Evolutionary conservation across 129 eudicot genomes (phyloP), one percentile per base, ranked within the genome.

Genomic region (Artemisia argyi): DNA sequence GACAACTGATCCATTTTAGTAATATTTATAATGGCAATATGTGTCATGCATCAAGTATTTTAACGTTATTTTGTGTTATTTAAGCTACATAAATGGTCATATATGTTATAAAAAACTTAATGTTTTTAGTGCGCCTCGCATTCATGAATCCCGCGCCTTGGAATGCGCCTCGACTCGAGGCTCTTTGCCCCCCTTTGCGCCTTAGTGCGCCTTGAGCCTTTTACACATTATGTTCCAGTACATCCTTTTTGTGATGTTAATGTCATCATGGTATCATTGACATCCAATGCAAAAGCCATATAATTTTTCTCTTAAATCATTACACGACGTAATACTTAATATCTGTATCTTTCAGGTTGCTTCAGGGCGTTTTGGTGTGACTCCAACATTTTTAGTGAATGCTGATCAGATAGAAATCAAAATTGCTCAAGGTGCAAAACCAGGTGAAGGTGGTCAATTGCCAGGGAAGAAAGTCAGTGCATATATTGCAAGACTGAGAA

Each of bases 391-490:
- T 82, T 88, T 95, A 79, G 99, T 86, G 19, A 95, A 95, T 74
- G 99, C 97, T 18, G 99, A 90, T 65, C 99, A 95, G 63, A 81
- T 95, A 75, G 99, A 95, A 72, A 95, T 95, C 59, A 95, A 95
- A 81, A 85, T 95, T 16, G 97, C 99, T 19, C 97, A 95, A 83
- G 99, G 99, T 80, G 99, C 99, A 80, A 95, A 95, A 84, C 99
- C 99, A 65, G 99, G 99, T 79, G 99, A 95, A 91, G 99, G 99
- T 72, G 99, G 99, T 15, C 99, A 95, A 85, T 75, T 95, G 73
- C 99, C 99, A 42, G 97, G 99, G 76, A 90, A 95, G 72, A 95
- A 95, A 95, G 99, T 95, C 66, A 95, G 99, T 53, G 99, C 99
- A 4, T 95, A 95, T 80, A 95, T 95, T 80, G 99, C 99, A 58